Evolutionary conservation across 257 asterid genomes (phyloP).

Genomic region (Misopates orontium): DNA sequence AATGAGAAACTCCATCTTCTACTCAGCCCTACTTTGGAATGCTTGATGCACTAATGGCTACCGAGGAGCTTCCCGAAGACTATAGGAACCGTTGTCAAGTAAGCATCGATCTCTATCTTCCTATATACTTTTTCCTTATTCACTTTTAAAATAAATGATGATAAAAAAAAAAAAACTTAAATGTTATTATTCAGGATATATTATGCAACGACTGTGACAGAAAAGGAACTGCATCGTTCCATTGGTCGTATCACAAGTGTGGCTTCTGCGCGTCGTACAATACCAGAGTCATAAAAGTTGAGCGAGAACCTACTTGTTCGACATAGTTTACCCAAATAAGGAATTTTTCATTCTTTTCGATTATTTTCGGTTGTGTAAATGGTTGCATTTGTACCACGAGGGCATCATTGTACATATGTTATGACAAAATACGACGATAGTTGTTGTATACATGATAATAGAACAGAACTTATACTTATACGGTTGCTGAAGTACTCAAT

Average conservation of each 20-base stretch:
- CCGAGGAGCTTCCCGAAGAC: slow-evolving; percentile 90
- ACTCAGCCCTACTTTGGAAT: slow-evolving; percentile 86
- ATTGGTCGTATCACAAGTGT: slow-evolving; percentile 94
- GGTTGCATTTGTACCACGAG: no score
- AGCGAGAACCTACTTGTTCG: slow-evolving; percentile 55
- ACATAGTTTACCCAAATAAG: slow-evolving; percentile 31
- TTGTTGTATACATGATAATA: no score
- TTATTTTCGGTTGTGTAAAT: slow-evolving; percentile 22
- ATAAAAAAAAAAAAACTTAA: background rate
- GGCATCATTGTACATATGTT: background rate
- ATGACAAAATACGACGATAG: no score
- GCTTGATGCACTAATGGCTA: slow-evolving; percentile 94
- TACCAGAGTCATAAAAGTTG: slow-evolving; percentile 86
- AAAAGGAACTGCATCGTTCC: slow-evolving; percentile 78
- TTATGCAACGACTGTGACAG: slow-evolving; percentile 85
- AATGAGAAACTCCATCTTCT: background rate
- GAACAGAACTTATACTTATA: no score
- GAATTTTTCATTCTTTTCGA: slow-evolving; percentile 9
- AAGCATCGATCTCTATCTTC: slow-evolving; percentile 11
- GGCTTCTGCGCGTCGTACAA: slow-evolving; percentile 80
- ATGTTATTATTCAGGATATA: slow-evolving; percentile 51
- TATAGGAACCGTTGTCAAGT: slow-evolving; percentile 80
- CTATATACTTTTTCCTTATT: background rate
- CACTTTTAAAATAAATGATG: background rate
- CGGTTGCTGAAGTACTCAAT: no score